Evolutionary conservation across 2,329 filamentous ascomycete species (phyloP), one percentile per base, ranked within the genome.

Genomic region (Microcera coccophila): DNA sequence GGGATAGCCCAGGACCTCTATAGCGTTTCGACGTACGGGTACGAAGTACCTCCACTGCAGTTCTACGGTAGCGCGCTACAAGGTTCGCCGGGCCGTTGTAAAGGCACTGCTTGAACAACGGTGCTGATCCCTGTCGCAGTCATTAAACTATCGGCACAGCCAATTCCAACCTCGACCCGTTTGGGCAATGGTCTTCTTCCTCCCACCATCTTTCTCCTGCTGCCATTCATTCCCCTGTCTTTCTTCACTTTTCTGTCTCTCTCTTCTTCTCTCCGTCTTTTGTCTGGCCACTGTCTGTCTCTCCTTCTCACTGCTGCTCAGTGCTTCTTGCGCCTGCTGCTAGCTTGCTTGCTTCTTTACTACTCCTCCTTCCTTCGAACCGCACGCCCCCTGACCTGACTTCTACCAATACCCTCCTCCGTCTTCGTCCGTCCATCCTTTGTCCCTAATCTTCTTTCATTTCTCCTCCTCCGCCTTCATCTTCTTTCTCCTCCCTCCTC

Each of bases 111-210:
- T 10, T 20, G 35, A n/a, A 26, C 35, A 32, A 39, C 37, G 37
- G 37, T 26, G 4, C 8, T 15, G n/a, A 39, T 33, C 47, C 47
- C 40, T 46, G 43, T 37, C 28, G 11, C 15, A 24, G 45, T 58
- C 55, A 58, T 58, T 58, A 58, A 58, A 58, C 55, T 58, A 53
- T 43, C 43, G 50, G 39, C 50, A 42, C 43, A 51, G 46, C 45
- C 50, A 55, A 53, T 53, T 55, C 52, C 52, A 49, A 40, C 37
- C 44, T 49, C 43, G 43, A 40, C 52, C 49, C 36, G 36, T 53
- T 52, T 48, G 42, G 50, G 48, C 42, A 48, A 47, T 43, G 41
- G 45, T 48, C 49, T 38, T 43, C 39, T 41, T 24, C 36, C 34
- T n/a, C 22, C 19, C 26, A 22, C 20, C 19, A 20, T 28, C 36